Evolutionary conservation across 768 basidiomycete genomes (phyloP).

Genomic region (Suillus clintonianus): DNA sequence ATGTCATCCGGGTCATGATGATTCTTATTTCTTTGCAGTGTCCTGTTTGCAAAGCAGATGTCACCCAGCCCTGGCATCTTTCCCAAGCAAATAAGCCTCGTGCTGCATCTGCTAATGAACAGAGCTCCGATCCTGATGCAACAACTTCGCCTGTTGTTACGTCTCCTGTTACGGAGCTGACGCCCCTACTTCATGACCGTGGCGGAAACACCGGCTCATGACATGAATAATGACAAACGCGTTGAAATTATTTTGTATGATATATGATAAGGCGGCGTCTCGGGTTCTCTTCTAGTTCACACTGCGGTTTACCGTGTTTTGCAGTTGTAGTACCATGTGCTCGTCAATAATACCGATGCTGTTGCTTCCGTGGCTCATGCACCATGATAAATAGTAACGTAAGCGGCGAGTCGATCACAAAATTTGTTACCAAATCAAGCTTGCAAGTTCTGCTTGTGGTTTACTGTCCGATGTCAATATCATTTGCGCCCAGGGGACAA

Average conservation of each 20-base stretch:
- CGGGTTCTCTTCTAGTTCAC: not conserved
- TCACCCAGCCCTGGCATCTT: constrained; percentile 60
- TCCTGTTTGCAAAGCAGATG: constrained; percentile 90
- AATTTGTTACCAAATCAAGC: constrained; percentile 12
- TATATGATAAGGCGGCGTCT: constrained; percentile 13
- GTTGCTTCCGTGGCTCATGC: not conserved
- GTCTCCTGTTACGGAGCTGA: constrained; percentile 29
- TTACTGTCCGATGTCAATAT: not conserved
- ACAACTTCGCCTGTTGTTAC: constrained; percentile 15
- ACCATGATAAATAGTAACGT: not conserved
- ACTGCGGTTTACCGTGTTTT: not conserved
- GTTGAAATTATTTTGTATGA: constrained; percentile 28
- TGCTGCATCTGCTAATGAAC: constrained; percentile 2
- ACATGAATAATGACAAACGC: constrained; percentile 10
- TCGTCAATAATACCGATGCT: not conserved
- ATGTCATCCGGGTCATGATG: not conserved
- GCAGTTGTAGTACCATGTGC: not conserved
- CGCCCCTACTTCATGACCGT: constrained; percentile 31
- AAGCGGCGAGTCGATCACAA: not conserved
- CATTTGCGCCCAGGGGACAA: constrained; percentile 26
- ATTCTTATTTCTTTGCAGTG: constrained; percentile 52
- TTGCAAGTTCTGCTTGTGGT: not conserved
- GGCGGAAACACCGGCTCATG: constrained; percentile 13
- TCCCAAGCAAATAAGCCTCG: constrained; percentile 17
- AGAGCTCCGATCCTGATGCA: constrained; percentile 3